A percentile compares a stretch with the other conserved stretches of the same genome.
Conservation (phyloP, 345 rosid genomes). For the Eucalyptus virginea region DNA sequence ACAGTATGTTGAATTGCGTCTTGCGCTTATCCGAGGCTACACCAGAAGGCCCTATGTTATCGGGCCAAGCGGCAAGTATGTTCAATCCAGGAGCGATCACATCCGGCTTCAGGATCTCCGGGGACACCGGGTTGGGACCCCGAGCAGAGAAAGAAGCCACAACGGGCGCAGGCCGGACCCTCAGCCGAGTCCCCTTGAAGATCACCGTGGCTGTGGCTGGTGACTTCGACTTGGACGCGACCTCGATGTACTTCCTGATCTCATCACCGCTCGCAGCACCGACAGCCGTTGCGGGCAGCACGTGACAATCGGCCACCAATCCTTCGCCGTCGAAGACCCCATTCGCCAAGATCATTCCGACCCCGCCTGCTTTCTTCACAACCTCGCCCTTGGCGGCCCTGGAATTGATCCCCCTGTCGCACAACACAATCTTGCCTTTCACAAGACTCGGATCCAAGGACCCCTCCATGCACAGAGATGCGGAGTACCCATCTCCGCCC, state of each 20-base stretch:
- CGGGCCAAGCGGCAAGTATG: conserved; percentile 96
- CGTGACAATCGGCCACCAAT: conserved; percentile 82
- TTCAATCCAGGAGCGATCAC: conserved; percentile 86
- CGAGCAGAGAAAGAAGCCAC: conserved; percentile 87
- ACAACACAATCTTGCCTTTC: conserved; percentile 64
- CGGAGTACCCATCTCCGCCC: conserved; percentile 61
- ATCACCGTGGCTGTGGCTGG: conserved; percentile 58
- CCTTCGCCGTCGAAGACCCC: conserved; percentile 91
- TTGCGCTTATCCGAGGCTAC: conserved; percentile 46
- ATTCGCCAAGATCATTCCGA: conserved; percentile 88
- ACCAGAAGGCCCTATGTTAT: conserved; percentile 66
- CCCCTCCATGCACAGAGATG: conserved; percentile 75
- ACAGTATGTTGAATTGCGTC: conserved; percentile 76
- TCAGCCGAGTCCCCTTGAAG: conserved; percentile 66
- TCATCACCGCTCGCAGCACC: conserved; percentile 67
- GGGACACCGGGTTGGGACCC: conserved; percentile 75
- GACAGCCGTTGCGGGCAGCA: conserved; percentile 68
- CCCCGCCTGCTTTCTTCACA: conserved; percentile 71
- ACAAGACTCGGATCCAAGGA: conserved; percentile 53
- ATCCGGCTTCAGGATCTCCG: conserved; percentile 81
- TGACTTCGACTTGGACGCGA: conserved; percentile 25
- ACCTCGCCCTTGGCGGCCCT: conserved; percentile 83
- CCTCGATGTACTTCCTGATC: conserved; percentile 47
- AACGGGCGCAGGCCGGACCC: conserved; percentile 72
- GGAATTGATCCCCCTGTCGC: conserved; percentile 84